phyloP scores from a whole-genome alignment of 1,139 yeast genomes.

The Hyphopichia fennica region DNA sequence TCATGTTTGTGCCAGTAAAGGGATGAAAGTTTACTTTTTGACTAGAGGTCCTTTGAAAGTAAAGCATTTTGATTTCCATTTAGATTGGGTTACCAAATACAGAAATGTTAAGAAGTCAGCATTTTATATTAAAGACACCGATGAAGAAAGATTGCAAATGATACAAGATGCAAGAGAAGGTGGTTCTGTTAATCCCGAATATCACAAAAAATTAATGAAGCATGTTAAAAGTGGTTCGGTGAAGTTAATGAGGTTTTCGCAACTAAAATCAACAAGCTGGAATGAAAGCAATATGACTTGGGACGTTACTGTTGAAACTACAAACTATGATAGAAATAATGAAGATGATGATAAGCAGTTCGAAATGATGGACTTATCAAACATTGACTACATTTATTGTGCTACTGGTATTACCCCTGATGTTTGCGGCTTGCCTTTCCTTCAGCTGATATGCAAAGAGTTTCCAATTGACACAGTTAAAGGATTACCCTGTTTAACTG shows the following conservation, averaged over 20 bases:
- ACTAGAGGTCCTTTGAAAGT: constrained; percentile 43
- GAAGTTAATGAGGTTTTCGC: constrained; percentile 23
- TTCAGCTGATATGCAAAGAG: constrained; percentile 24
- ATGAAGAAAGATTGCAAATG: constrained; percentile 42
- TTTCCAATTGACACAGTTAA: constrained; percentile 31
- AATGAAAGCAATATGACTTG: constrained; percentile 16
- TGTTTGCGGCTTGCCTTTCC: constrained; percentile 27
- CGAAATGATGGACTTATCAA: constrained; percentile 5
- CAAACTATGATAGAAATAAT: constrained; percentile 7
- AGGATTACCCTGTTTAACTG: constrained; percentile 47
- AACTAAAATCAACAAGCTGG: constrained; percentile 22
- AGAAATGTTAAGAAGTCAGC: constrained; percentile 43
- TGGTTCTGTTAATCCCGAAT: constrained; percentile 51
- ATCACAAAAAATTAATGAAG: constrained; percentile 30
- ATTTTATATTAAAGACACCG: constrained; percentile 44
- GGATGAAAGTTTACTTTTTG: constrained; percentile 35
- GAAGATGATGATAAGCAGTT: constrained; percentile 5
- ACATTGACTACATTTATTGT: constrained; percentile 38
- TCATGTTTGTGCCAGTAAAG: constrained; percentile 33
- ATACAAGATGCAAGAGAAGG: constrained; percentile 47
- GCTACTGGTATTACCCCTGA: constrained; percentile 46
- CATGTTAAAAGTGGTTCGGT: constrained; percentile 31
- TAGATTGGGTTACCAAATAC: constrained; percentile 55
- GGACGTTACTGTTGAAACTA: constrained; percentile 18
- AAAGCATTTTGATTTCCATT: constrained; percentile 51